Evolutionary conservation across 441 rosid species (phyloP), one percentile per base, ranked within the genome.

Genomic region (Euphorbia corollata): DNA sequence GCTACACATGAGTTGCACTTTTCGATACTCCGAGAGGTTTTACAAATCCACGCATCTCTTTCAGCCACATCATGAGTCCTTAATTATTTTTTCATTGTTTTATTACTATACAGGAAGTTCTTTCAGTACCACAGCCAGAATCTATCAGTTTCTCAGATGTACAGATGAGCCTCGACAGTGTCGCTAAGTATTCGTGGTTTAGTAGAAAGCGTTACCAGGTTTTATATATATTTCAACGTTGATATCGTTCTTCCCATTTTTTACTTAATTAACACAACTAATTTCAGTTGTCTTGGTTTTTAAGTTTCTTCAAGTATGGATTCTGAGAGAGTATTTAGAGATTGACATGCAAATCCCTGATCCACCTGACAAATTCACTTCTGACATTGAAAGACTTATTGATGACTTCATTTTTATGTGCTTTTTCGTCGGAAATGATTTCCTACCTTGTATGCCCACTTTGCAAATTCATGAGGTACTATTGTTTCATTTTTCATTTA

Each of bases 391-490:
- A 67, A 72, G 77, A 27, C 6, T 73, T 34, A 68, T 77, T 41
- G 80, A 77, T 67, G 80, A 77, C 68, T 77, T 77, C 15, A 51
- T 73, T 56, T 77, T 77, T 18, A 73, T 73, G 50, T 77, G 80
- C 51, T 45, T 73, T 39, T 77, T 77, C 59, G 67, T 67, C 41
- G 80, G 80, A 55, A 77, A 77, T 59, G 80, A 77, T 61, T 77
- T 77, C 47, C 63, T 77, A 59, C 80, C 80, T 0, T 68, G 55
- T 2, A 41, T 70, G 56, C 80, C 80, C 8, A 50, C 75, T 16
- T 53, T 77, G 38, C 64, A 41, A 24, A 67, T 77, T 62, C 32
- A 38, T 15, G 61, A 77, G 80, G 80, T 76, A 60, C 4, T 20
- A 13, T 3, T 39, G 4, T 5, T 9, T 48, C 16, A 20, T 30